Percentiles rank a stretch among this genome's conserved stretches.
Conservation (phyloP, 208 protist genomes). For the Plasmodiophora brassicae region DNA sequence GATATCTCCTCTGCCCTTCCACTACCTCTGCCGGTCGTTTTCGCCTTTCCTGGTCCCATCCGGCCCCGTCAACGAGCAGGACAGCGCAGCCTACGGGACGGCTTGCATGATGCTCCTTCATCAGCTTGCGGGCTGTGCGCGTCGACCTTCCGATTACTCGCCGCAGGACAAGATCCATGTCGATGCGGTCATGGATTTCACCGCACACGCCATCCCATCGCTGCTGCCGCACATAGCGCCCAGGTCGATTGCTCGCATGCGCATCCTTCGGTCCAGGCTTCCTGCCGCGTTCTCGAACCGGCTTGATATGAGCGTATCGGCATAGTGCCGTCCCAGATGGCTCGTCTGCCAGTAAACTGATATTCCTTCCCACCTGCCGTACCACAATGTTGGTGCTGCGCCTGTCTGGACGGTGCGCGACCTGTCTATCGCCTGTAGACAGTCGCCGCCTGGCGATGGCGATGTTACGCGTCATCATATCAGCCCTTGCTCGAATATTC, state of each 20-base stretch:
- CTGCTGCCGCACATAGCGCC: background rate
- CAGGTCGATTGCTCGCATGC: background rate
- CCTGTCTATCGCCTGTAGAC: too few species aligned
- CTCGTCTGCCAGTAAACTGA: too few species aligned
- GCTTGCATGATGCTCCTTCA: background rate
- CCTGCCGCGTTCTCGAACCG: background rate
- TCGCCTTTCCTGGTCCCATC: background rate
- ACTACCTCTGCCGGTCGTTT: slow-evolving; percentile 1
- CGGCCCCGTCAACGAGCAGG: too few species aligned
- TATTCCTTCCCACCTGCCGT: too few species aligned
- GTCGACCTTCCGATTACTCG: background rate
- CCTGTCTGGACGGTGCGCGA: too few species aligned
- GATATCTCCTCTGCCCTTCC: background rate
- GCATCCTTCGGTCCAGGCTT: background rate
- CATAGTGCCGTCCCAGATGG: too few species aligned
- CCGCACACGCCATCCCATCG: background rate
- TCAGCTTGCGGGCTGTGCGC: background rate
- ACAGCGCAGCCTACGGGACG: background rate
- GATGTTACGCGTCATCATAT: too few species aligned
- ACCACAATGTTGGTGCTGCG: too few species aligned
- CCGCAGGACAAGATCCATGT: background rate
- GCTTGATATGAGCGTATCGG: too few species aligned
- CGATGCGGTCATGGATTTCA: background rate
- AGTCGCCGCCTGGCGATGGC: too few species aligned
- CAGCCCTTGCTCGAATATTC: too few species aligned